Conservation (phyloP, 345 rosid species). For the Diplotaxis tenuifolia region DNA sequence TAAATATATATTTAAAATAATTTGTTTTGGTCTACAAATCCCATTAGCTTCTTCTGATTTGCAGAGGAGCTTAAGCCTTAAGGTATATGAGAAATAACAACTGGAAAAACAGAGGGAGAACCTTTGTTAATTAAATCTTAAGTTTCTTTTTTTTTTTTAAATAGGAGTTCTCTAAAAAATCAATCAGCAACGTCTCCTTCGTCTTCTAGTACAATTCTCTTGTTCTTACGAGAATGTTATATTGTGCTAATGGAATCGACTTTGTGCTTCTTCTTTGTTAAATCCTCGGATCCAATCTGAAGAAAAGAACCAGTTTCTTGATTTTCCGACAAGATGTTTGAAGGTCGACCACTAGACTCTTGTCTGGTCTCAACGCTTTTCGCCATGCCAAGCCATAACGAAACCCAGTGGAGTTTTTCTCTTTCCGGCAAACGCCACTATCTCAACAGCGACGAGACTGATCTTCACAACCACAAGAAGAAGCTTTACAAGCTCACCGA, state of each 20-base stretch:
- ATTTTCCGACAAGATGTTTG: slow-evolving; percentile 26
- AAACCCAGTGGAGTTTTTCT: slow-evolving; percentile 32
- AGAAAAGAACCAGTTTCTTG: slow-evolving; percentile 5
- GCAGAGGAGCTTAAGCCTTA: slow-evolving; percentile 21
- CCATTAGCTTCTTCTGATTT: slow-evolving; percentile 26
- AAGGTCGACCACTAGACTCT: slow-evolving; percentile 37
- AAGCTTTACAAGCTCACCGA: slow-evolving; percentile 23
- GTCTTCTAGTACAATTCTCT: slow-evolving; percentile 1
- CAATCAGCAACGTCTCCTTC: slow-evolving; percentile 9
- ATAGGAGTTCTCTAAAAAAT: no score
- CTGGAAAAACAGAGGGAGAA: slow-evolving; percentile 14
- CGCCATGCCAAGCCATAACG: slow-evolving; percentile 28
- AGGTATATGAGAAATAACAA: slow-evolving; percentile 8
- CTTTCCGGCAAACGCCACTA: slow-evolving; percentile 25
- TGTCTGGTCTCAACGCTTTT: slow-evolving; percentile 38
- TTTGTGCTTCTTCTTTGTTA: slow-evolving; percentile 8
- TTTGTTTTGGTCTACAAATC: slow-evolving; percentile 30
- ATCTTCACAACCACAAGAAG: slow-evolving; percentile 13
- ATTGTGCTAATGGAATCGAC: slow-evolving; percentile 7
- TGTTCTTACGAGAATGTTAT: slow-evolving; percentile 1
- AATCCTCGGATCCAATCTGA: slow-evolving; percentile 22
- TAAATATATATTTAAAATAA: background rate
- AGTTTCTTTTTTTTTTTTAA: background rate
- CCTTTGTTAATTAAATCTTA: background rate
- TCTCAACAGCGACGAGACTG: slow-evolving; percentile 23